Evolutionary conservation across 768 basidiomycete genomes (phyloP).

Genomic region (Cystofilobasidium capitatum): DNA sequence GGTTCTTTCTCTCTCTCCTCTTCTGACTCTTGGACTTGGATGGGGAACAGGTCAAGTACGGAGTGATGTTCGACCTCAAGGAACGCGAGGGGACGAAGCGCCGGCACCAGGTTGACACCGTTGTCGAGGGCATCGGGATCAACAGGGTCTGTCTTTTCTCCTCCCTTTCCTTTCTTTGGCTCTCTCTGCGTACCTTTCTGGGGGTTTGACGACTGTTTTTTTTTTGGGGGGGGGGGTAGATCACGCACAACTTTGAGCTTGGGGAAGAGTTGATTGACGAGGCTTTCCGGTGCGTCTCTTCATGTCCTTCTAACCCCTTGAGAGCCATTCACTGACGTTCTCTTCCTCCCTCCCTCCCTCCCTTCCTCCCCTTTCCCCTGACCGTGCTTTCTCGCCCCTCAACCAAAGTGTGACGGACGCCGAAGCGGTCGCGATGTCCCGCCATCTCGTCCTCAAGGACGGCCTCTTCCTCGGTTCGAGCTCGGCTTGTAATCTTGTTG

Average conservation of each 20-base stretch:
- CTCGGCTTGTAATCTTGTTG: conserved; percentile 91
- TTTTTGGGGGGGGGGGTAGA: no score
- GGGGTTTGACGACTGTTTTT: no score
- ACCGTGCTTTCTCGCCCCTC: not conserved
- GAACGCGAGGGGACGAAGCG: conserved; percentile 90
- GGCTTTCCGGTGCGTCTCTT: conserved; percentile 57
- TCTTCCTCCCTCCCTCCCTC: not conserved
- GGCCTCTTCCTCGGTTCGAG: conserved; percentile 93
- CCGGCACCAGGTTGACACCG: conserved; percentile 87
- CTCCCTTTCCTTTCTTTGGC: not conserved
- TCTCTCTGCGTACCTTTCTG: not conserved
- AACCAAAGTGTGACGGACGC: conserved; percentile 67
- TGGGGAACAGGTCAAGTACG: conserved; percentile 70
- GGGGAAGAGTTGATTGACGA: conserved; percentile 79
- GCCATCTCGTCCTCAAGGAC: conserved; percentile 79
- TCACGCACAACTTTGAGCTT: conserved; percentile 81
- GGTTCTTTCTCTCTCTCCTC: not conserved
- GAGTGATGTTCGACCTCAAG: conserved; percentile 87
- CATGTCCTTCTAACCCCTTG: not conserved
- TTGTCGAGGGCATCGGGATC: conserved; percentile 82
- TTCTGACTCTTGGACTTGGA: not conserved
- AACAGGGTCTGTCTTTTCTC: conserved; percentile 48
- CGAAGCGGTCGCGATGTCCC: conserved; percentile 92
- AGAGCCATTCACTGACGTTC: not conserved
- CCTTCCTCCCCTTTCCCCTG: not conserved